Percentiles rank a stretch among this genome's conserved stretches.
Conservation (phyloP, 2,329 filamentous ascomycete species). For the Fusarium sp. region DNA sequence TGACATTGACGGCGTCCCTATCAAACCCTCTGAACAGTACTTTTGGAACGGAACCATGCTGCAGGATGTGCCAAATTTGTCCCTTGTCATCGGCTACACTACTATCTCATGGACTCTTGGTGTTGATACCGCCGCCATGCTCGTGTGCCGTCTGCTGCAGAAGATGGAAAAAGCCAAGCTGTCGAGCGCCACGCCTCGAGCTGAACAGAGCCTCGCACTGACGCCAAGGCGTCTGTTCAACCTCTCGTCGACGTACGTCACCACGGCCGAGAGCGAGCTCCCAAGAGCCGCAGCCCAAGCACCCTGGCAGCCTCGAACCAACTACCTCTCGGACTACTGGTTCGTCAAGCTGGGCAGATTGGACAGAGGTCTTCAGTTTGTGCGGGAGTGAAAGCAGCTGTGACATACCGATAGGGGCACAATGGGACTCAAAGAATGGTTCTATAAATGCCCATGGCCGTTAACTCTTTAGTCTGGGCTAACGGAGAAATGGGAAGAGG, state of each 20-base stretch:
- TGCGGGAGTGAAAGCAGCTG: neutral
- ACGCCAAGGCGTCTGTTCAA: neutral
- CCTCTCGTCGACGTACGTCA: neutral
- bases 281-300: neutral
- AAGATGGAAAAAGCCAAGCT: neutral
- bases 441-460: too few relatives aligned
- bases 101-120: neutral
- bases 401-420: neutral
- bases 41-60: neutral
- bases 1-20: neutral
- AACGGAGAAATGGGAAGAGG: too few relatives aligned
- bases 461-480: too few relatives aligned
- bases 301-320: neutral
- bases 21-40: neutral
- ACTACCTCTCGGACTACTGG: neutral
- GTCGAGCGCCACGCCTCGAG: neutral
- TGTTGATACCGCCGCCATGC: neutral
- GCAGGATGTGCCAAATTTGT: neutral
- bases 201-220: neutral
- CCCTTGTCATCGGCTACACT: neutral
- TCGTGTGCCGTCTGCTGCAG: neutral
- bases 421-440: neutral
- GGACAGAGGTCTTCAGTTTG: neutral
- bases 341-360: neutral
- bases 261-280: neutral